Percentiles rank a stretch among this genome's conserved stretches.
Evolutionary conservation across 768 basidiomycete genomes (phyloP).

Genomic region (Panus rudis): DNA sequence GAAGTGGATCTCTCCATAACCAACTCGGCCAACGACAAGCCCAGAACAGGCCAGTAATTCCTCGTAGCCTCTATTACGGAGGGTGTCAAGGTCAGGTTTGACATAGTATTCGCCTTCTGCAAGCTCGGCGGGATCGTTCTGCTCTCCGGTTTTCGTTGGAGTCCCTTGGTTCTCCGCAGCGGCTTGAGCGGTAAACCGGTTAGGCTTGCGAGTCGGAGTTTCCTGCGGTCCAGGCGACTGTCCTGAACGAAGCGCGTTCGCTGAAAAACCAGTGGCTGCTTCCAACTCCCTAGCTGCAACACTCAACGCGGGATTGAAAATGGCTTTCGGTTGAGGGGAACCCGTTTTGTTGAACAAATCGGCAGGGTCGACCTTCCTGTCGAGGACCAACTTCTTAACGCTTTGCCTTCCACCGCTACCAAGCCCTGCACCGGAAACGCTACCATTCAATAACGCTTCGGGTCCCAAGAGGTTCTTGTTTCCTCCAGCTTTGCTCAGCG

Average conservation of each 20-base stretch:
- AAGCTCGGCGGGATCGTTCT: slow-evolving; percentile 33
- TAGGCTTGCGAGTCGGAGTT: slow-evolving; percentile 24
- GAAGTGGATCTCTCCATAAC: slow-evolving; percentile 85
- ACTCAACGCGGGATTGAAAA: slow-evolving; percentile 70
- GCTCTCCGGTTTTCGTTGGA: slow-evolving; percentile 23
- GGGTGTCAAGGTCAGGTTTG: slow-evolving; percentile 66
- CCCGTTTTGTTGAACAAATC: slow-evolving; percentile 47
- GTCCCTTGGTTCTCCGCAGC: slow-evolving; percentile 27
- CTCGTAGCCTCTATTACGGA: slow-evolving; percentile 66
- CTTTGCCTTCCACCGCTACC: slow-evolving; percentile 70
- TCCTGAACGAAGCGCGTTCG: slow-evolving; percentile 26
- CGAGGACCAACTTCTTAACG: slow-evolving; percentile 88
- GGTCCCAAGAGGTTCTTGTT: slow-evolving; percentile 34
- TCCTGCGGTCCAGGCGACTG: slow-evolving; percentile 14
- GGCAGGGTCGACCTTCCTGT: slow-evolving; percentile 73
- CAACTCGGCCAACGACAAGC: slow-evolving; percentile 84
- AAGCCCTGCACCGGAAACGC: slow-evolving; percentile 52
- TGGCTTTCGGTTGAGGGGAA: slow-evolving; percentile 38
- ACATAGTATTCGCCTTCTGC: slow-evolving; percentile 91
- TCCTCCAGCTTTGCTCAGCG: slow-evolving; percentile 40
- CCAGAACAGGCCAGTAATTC: slow-evolving; percentile 67
- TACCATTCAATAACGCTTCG: slow-evolving; percentile 54
- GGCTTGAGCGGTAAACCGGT: slow-evolving; percentile 34
- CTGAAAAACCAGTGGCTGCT: slow-evolving; percentile 26
- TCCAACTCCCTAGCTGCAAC: slow-evolving; percentile 74